phyloP scores from a whole-genome alignment of 2,329 filamentous ascomycete genomes.

The Hypoxylon sp. region DNA sequence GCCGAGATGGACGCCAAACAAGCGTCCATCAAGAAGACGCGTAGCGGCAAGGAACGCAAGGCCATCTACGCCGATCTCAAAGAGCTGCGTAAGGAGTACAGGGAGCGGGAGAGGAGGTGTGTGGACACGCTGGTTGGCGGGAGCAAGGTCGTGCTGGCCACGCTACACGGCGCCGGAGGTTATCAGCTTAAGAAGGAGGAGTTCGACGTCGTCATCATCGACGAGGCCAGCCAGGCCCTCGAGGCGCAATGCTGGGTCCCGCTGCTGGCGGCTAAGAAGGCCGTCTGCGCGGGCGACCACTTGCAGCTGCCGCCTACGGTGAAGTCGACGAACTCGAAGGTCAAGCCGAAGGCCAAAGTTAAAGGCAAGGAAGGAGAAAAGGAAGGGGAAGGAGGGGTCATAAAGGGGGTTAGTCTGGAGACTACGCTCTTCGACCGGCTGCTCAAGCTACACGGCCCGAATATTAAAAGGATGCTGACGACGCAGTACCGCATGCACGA shows the following conservation, averaged over 20 bases:
- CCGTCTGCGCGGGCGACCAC: slow-evolving; percentile 93
- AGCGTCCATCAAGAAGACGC: slow-evolving; percentile 87
- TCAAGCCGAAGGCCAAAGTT: slow-evolving; percentile 64
- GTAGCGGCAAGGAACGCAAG: slow-evolving; percentile 80
- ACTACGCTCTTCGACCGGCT: slow-evolving; percentile 94
- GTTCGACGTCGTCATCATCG: slow-evolving; percentile 95
- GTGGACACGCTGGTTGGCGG: slow-evolving; percentile 79
- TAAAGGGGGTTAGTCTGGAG: slow-evolving; percentile 75
- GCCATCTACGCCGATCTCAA: slow-evolving; percentile 88
- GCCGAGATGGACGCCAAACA: slow-evolving; percentile 95
- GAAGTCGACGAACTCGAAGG: slow-evolving; percentile 77
- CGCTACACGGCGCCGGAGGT: slow-evolving; percentile 90
- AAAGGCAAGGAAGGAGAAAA: slow-evolving; percentile 54
- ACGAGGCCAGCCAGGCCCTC: slow-evolving; percentile 94
- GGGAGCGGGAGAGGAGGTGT: slow-evolving; percentile 85
- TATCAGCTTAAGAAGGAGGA: slow-evolving; percentile 81
- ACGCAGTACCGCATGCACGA: slow-evolving; percentile 99
- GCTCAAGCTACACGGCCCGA: slow-evolving; percentile 80
- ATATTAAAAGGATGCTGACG: slow-evolving; percentile 94
- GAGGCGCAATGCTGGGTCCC: slow-evolving; percentile 99
- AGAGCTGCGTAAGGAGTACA: slow-evolving; percentile 87
- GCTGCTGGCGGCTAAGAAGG: slow-evolving; percentile 82
- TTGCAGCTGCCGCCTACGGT: slow-evolving; percentile 94
- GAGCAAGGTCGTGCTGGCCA: slow-evolving; percentile 91
- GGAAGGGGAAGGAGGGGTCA: slow-evolving; percentile 52